Evolutionary conservation across 108 stramenopile genomes (phyloP), one percentile per base, ranked within the genome.

Genomic region (Hondaea fermentalgiana): DNA sequence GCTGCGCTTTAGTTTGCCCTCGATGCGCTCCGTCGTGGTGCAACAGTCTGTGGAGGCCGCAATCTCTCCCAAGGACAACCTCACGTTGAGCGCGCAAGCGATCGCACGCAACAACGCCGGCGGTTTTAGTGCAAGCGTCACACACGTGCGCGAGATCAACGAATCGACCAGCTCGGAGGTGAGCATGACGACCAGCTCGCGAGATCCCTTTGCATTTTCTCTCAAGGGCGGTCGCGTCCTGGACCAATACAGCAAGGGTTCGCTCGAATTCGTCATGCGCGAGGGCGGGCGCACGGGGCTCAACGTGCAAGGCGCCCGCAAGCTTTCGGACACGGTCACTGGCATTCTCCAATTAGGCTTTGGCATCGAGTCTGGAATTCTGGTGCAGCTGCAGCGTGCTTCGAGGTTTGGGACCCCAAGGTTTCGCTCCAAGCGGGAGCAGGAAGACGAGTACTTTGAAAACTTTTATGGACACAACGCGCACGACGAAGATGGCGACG

Each of bases 401-500:
- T 25, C n/a, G 3, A 10, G 76, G 45, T 83, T 83, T 28, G 49
- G 76, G 23, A 47, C 45, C 43, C 76, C 45, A 4, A 3, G 51
- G 51, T 47, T 16, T 16, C 19, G 51, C n/a, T 53, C 49, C 19
- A 83, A 83, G 76, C 76, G 76, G 17, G 45, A 47, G 45, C 76
- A 83, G 76, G 76, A 83, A 35, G 76, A 83, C 49, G 76, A 83
- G 76, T 83, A 83, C 23, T 83, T 21, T 35, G 49, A 53, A 17
- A 83, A 47, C 5, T 83, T 53, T 53, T 83, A 83, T 45, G 76
- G 49, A 35, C 35, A 35, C 4, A 23, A 10, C n/a, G 17, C 49
- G 16, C 12, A 35, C 49, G 51, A 35, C 25, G 76, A 83, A 10
- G 76, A 35, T 12, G 3, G 0, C 25, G 76, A 53, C 14, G 51